Base-by-base conservation (phyloP, 306 rosid genomes). In the Acacia acuminata region DNA sequence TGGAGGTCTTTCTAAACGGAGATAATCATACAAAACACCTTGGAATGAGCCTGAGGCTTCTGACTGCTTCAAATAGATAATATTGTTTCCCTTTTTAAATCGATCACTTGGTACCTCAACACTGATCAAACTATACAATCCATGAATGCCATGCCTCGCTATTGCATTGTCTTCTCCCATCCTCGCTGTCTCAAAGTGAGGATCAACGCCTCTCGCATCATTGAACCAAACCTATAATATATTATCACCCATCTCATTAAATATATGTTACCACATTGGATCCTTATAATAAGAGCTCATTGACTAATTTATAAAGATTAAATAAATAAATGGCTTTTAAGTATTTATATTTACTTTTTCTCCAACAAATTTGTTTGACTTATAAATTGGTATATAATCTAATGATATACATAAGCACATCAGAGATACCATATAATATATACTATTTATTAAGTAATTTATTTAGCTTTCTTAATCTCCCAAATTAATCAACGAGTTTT, bases 141-240 rank as follows among this genome's bases (percentile, higher is more conserved):
- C 99, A 71, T 95, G 96, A 14, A 90, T 88, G 2, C 97, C 97
- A 45, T 95, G 99, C 65, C 99, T 92, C 16, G 99, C 91, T 40
- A 95, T 90, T 8, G 90, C 94, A 22, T 82, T 95, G 85, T 93
- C 98, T 14, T 3, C 73, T 0, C 96, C 99, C 6, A 90, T 87
- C 55, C 42, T 38, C 13, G 88, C 82, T 1, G 94, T 92, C 45
- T 83, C 24, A 55, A 84, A 90, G 70, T 67, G 64, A 0, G 87
- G 81, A 11, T 3, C 36, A 3, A 38, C 0, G 3, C 14, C 60
- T 0, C 12, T 80, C 10, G 4, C 68, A 20, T 86, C 16, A 56
- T 95, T 95, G 48, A 93, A 50, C 79, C 96, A 79, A 72, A 95
- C 90, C 98, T 95, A n/a, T n/a, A 6, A 16, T 20, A 20, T 20